Percentiles rank a stretch among this genome's conserved stretches.
Conservation (phyloP, 768 basidiomycete species). For the Psilocybe subaeruginosa region DNA sequence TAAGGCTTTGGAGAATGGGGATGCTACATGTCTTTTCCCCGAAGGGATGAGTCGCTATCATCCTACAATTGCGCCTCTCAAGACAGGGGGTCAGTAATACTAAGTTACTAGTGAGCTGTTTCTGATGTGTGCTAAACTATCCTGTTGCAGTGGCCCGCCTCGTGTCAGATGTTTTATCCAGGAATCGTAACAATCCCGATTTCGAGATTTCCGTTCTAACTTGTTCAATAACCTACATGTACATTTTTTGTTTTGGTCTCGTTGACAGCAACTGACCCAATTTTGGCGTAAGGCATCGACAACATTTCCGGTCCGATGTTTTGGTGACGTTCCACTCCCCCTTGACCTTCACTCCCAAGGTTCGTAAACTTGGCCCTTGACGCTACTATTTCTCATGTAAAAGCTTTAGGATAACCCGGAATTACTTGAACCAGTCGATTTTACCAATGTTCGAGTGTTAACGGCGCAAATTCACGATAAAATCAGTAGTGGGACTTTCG, state of each 20-base stretch:
- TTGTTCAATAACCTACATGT: conserved; percentile 87
- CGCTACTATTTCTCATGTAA: background rate
- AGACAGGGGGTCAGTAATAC: conserved; percentile 73
- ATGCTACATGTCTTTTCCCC: conserved; percentile 83
- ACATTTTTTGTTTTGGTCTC: conserved; percentile 16
- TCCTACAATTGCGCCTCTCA: conserved; percentile 84
- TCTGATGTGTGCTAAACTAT: background rate
- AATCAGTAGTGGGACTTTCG: conserved; percentile 78
- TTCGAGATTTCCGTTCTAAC: conserved; percentile 77
- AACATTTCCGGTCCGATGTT: conserved; percentile 89
- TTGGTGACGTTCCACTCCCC: conserved; percentile 81
- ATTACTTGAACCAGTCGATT: conserved; percentile 69
- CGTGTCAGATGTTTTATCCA: conserved; percentile 75
- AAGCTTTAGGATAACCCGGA: conserved; percentile 64
- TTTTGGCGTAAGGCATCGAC: conserved; percentile 61
- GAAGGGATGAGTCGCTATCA: conserved; percentile 88
- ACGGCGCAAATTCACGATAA: conserved; percentile 67
- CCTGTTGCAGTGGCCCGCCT: conserved; percentile 70
- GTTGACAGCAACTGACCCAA: conserved; percentile 1
- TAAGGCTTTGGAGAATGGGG: conserved; percentile 77
- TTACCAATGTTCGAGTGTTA: conserved; percentile 55
- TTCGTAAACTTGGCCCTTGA: conserved; percentile 18
- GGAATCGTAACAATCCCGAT: conserved; percentile 65
- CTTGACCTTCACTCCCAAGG: conserved; percentile 67
- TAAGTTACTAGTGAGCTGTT: background rate